Conservation (phyloP, 2,329 filamentous ascomycete species). For the Aspergillus udagawae region DNA sequence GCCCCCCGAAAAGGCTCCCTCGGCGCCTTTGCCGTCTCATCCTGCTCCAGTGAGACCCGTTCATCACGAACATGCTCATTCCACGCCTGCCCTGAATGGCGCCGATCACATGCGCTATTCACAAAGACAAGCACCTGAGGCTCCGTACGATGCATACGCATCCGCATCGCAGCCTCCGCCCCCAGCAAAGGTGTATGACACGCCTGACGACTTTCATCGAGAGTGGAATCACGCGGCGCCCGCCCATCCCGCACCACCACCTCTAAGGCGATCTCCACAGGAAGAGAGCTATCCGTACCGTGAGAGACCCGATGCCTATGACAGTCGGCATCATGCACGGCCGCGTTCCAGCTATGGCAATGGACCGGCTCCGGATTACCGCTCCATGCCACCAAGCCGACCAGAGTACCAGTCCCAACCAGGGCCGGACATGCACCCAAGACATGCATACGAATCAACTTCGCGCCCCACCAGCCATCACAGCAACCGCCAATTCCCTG, state of each 20-base stretch:
- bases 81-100: conserved; percentile 41
- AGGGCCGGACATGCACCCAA: conserved; percentile 9
- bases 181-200: conserved; percentile 24
- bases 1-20: conserved; percentile 31
- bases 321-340: conserved; percentile 18
- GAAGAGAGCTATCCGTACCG: conserved; percentile 19
- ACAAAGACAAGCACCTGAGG: conserved; percentile 59
- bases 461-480: conserved; percentile 15
- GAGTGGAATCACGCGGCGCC: conserved; percentile 22
- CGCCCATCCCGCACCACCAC: conserved; percentile 12
- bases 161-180: conserved; percentile 24
- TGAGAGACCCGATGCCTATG: conserved; percentile 19
- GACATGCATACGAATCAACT: conserved; percentile 11
- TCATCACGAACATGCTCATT: conserved; percentile 18
- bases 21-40: conserved; percentile 33
- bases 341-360: conserved; percentile 24
- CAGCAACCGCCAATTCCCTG: conserved; percentile 15
- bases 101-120: conserved; percentile 73
- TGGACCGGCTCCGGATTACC: conserved; percentile 20
- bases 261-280: conserved; percentile 16
- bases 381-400: conserved; percentile 15
- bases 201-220: conserved; percentile 26
- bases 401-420: conserved; percentile 10
- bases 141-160: conserved; percentile 40
- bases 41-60: conserved; percentile 25